These are phyloP conservation scores for Rossbeevera mucosa DNA, from an alignment of 768 basidiomycete species.

Conservation along the genomic window DNA sequence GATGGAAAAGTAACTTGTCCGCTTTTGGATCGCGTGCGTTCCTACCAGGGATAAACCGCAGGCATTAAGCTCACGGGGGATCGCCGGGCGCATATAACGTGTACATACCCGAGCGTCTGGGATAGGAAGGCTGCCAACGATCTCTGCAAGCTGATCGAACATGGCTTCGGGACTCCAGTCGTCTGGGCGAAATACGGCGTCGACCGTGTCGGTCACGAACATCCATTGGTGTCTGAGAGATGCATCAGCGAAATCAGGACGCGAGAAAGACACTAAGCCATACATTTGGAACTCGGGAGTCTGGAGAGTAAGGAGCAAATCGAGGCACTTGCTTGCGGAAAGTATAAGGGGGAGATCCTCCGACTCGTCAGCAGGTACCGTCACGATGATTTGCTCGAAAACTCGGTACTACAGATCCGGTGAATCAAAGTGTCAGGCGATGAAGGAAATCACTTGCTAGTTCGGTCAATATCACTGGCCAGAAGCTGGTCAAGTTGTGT, in stretches of 20 bases:
- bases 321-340: constrained; percentile 90
- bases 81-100: not conserved
- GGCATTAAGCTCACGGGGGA: not conserved
- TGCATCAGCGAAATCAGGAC: constrained; percentile 3
- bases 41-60: constrained; percentile 10
- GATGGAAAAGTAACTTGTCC: constrained; percentile 21
- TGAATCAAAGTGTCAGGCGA: not conserved
- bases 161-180: constrained; percentile 81
- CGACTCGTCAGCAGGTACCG: constrained; percentile 73
- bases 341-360: constrained; percentile 81
- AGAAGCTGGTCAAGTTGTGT: constrained; percentile 91
- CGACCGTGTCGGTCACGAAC: constrained; percentile 96
- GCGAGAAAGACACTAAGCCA: not conserved
- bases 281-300: constrained; percentile 98
- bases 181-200: constrained; percentile 86
- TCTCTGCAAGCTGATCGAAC: constrained; percentile 86
- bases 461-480: constrained; percentile 94
- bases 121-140: constrained; percentile 63
- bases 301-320: constrained; percentile 87
- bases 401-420: constrained; percentile 67
- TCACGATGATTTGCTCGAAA: constrained; percentile 74
- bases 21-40: constrained; percentile 24
- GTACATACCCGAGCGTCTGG: constrained; percentile 31
- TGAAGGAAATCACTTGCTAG: constrained; percentile 47
- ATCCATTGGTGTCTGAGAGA: constrained; percentile 87